A percentile compares a stretch with the other conserved stretches of the same genome.
Conservation (phyloP, 1,284 basidiomycete genomes). For the Leccinum pachyderme region DNA sequence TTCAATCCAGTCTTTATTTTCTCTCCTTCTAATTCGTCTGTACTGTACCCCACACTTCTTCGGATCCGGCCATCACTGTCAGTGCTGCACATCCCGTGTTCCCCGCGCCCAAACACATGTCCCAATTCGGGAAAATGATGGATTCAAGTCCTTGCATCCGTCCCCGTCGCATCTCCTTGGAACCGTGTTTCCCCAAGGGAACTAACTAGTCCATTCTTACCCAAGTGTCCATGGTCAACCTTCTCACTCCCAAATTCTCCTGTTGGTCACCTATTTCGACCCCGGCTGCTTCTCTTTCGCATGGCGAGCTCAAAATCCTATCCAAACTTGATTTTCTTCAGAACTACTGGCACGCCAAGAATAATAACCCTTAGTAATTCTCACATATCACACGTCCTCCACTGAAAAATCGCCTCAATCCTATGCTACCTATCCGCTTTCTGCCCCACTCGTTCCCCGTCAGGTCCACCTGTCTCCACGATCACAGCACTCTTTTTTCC, state of each 20-base stretch:
- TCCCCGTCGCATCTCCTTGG: constrained; percentile 6
- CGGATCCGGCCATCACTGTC: neutral
- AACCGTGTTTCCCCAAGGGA: constrained; percentile 1
- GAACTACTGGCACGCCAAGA: constrained; percentile 1
- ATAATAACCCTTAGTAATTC: neutral
- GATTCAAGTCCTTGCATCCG: neutral
- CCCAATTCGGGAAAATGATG: neutral
- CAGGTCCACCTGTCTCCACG: constrained; percentile 6
- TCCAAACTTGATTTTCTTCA: constrained; percentile 6
- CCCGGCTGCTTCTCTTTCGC: constrained; percentile 9
- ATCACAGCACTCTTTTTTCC: constrained; percentile 3
- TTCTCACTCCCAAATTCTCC: constrained; percentile 5
- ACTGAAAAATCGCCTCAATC: neutral
- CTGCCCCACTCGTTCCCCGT: neutral
- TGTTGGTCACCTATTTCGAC: neutral
- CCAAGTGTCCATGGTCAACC: neutral
- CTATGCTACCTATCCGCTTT: neutral
- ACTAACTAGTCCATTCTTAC: neutral
- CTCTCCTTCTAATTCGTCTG: neutral
- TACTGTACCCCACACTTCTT: constrained; percentile 8
- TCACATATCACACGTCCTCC: neutral
- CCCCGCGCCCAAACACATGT: constrained; percentile 3
- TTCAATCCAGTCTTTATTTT: neutral
- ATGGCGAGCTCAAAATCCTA: constrained; percentile 16
- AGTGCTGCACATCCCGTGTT: neutral